Percentiles rank a stretch among this genome's conserved stretches.
phyloP scores from a whole-genome alignment of 1,139 yeast species.

The Pichia sp. region DNA sequence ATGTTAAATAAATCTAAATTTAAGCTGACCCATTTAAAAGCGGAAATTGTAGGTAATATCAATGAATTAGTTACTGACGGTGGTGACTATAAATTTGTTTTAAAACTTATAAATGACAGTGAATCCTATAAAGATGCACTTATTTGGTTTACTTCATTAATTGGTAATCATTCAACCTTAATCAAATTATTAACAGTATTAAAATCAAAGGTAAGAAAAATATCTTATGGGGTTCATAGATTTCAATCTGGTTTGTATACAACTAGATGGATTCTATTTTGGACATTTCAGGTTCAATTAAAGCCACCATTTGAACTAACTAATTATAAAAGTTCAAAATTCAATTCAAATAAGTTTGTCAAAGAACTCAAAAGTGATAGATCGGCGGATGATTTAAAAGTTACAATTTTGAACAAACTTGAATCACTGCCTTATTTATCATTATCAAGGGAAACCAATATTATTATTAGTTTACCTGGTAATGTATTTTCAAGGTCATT shows the following conservation, averaged over 20 bases:
- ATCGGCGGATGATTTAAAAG: neutral
- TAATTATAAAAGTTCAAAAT: constrained; percentile 5
- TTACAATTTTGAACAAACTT: neutral
- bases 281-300: constrained; percentile 28
- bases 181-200: constrained; percentile 14
- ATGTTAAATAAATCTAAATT: constrained; percentile 19
- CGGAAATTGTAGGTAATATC: neutral
- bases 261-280: constrained; percentile 37
- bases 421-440: constrained; percentile 5
- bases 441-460: neutral
- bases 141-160: constrained; percentile 35
- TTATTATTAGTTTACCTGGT: constrained; percentile 10
- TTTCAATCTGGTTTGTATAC: constrained; percentile 30
- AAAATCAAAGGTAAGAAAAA: constrained; percentile 15
- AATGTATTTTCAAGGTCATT: constrained; percentile 23
- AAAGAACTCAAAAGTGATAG: neutral
- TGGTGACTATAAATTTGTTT: constrained; percentile 37
- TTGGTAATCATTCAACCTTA: constrained; percentile 33
- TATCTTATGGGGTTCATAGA: constrained; percentile 29
- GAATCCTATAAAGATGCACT: constrained; percentile 8
- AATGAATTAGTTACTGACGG: constrained; percentile 35
- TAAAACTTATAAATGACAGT: constrained; percentile 31
- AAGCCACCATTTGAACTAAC: constrained; percentile 16
- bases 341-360: neutral
- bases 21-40: constrained; percentile 10